Evolutionary conservation across 2,329 filamentous ascomycete species (phyloP).

Genomic region (Alternaria triticina): DNA sequence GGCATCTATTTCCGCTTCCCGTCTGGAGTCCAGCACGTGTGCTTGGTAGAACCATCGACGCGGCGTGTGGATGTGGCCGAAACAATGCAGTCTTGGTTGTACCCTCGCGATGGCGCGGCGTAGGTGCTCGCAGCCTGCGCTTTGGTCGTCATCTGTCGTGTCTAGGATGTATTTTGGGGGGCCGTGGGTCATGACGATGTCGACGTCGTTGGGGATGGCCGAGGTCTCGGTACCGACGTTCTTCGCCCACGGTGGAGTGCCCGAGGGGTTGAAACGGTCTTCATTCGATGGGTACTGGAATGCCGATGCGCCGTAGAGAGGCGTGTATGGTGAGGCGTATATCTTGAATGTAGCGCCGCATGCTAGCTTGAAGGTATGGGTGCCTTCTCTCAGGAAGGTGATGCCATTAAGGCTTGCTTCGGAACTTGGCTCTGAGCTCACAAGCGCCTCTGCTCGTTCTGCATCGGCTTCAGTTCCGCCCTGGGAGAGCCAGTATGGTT

Average conservation of each 20-base stretch:
- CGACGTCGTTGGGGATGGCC: constrained; percentile 49
- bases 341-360: constrained; percentile 58
- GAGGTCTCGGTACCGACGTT: constrained; percentile 23
- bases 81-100: constrained; percentile 62
- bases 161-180: constrained; percentile 62
- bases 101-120: constrained; percentile 54
- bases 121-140: constrained; percentile 62
- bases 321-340: constrained; percentile 60
- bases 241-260: constrained; percentile 23
- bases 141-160: constrained; percentile 29
- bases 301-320: constrained; percentile 60
- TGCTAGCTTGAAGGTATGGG: constrained; percentile 53
- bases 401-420: constrained; percentile 54
- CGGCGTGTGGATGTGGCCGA: constrained; percentile 63
- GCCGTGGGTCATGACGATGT: constrained; percentile 67
- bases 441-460: constrained; percentile 8
- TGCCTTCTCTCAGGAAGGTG: constrained; percentile 61
- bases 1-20: not conserved
- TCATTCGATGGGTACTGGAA: constrained; percentile 58
- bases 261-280: constrained; percentile 58
- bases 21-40: constrained; percentile 38
- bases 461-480: constrained; percentile 22
- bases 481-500: constrained; percentile 41
- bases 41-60: constrained; percentile 47
- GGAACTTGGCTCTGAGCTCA: constrained; percentile 47